Conservation (phyloP, 75 land plant species). For the Gnetum montanum region DNA sequence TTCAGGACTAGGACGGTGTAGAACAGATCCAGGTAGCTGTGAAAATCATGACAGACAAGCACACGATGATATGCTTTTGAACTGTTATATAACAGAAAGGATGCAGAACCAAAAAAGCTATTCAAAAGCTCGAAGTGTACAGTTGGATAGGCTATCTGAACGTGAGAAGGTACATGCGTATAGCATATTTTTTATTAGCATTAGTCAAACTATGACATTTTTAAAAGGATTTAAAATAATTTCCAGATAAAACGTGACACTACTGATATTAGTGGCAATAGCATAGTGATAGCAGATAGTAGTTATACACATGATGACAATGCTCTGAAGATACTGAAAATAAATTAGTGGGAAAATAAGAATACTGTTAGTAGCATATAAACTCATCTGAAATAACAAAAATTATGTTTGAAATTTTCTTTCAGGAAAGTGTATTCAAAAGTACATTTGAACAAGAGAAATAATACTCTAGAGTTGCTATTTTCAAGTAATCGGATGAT, state of each 20-base stretch:
- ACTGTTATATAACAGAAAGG: conserved; percentile 38
- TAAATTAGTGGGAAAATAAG: too few species aligned
- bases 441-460: too few species aligned
- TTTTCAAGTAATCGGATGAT: too few species aligned
- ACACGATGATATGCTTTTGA: conserved; percentile 11
- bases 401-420: too few species aligned
- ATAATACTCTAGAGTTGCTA: too few species aligned
- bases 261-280: not conserved
- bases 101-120: conserved; percentile 24
- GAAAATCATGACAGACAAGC: not conserved
- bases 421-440: too few species aligned
- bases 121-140: conserved; percentile 1
- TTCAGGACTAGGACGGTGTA: conserved; percentile 5
- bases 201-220: not conserved
- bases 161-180: conserved; percentile 42
- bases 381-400: too few species aligned
- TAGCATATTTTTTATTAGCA: too few species aligned
- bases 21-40: conserved; percentile 3
- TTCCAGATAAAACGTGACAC: conserved; percentile 2
- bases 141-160: conserved; percentile 46
- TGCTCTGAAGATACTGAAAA: too few species aligned
- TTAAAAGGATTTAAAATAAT: not conserved
- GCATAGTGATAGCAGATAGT: not conserved
- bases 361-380: too few species aligned
- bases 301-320: too few species aligned